These are phyloP conservation scores for Erysimum cheiranthoides DNA, from an alignment of 345 rosid genomes.

Conservation along the genomic window DNA sequence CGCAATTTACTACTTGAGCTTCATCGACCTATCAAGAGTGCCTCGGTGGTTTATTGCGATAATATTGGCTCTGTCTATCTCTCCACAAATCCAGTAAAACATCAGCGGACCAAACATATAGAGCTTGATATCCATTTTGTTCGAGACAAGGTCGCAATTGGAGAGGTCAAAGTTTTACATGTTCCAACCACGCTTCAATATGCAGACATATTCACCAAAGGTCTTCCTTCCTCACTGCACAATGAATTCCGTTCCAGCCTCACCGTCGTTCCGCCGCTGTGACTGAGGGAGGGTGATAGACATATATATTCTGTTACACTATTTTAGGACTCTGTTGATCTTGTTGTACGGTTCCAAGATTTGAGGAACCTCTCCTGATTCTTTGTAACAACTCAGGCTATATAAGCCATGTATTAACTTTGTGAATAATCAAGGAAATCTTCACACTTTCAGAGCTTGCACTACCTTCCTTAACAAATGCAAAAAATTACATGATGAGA, in stretches of 20 bases:
- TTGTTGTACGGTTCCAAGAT: too few species aligned
- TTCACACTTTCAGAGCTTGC: too few species aligned
- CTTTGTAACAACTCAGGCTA: too few species aligned
- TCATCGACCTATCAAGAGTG: neutral
- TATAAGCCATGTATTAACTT: too few species aligned
- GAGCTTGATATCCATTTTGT: neutral
- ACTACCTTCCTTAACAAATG: neutral
- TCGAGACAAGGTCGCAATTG: neutral
- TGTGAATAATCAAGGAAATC: too few species aligned
- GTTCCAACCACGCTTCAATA: neutral
- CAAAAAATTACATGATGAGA: neutral
- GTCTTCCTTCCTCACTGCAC: neutral
- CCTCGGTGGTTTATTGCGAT: neutral
- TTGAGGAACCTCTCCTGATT: too few species aligned
- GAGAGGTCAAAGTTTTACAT: neutral
- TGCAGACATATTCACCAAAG: neutral
- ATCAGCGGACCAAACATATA: neutral
- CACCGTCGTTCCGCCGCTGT: neutral
- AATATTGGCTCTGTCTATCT: neutral
- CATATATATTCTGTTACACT: neutral
- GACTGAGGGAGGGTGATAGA: neutral
- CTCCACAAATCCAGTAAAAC: neutral
- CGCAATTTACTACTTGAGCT: neutral
- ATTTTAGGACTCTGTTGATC: too few species aligned
- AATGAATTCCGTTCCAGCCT: neutral